These are phyloP conservation scores for Wickerhamomyces ciferrii DNA, from an alignment of 805 yeast genomes.

Conservation along the genomic window DNA sequence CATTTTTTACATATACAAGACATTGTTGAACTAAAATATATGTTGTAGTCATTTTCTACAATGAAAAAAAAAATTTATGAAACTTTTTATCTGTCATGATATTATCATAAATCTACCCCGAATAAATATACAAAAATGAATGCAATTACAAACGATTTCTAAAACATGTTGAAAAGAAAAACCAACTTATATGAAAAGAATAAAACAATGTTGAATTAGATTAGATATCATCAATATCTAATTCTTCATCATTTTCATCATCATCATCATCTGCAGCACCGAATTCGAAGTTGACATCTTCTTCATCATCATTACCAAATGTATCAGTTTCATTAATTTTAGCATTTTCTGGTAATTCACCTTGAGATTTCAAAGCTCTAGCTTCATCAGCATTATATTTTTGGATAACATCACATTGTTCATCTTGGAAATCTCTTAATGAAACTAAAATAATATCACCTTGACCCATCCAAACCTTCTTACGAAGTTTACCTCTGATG, in stretches of 20 bases:
- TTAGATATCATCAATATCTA: slow-evolving; percentile 94
- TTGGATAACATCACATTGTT: slow-evolving; percentile 95
- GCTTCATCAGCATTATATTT: slow-evolving; percentile 98
- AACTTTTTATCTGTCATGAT: background rate
- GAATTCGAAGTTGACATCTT: slow-evolving; percentile 96
- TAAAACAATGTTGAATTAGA: no score
- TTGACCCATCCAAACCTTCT: slow-evolving; percentile 99
- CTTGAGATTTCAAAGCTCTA: slow-evolving; percentile 88
- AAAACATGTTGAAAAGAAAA: background rate
- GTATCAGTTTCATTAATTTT: slow-evolving; percentile 97
- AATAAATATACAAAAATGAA: slow-evolving; percentile 14
- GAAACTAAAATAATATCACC: slow-evolving; percentile 97
- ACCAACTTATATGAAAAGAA: background rate
- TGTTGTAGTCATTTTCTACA: background rate
- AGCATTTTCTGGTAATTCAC: slow-evolving; percentile 96
- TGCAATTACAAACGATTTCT: background rate
- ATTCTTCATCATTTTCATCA: slow-evolving; percentile 60
- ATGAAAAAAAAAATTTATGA: background rate
- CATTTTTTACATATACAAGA: background rate
- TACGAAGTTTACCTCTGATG: slow-evolving; percentile 97
- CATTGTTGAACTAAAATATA: background rate
- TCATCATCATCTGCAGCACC: slow-evolving; percentile 86
- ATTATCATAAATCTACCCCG: background rate
- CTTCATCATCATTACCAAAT: slow-evolving; percentile 94
- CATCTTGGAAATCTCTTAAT: slow-evolving; percentile 97